These are phyloP conservation scores for Exidia glandulosa DNA, from an alignment of 768 basidiomycete species.

Conservation along the genomic window DNA sequence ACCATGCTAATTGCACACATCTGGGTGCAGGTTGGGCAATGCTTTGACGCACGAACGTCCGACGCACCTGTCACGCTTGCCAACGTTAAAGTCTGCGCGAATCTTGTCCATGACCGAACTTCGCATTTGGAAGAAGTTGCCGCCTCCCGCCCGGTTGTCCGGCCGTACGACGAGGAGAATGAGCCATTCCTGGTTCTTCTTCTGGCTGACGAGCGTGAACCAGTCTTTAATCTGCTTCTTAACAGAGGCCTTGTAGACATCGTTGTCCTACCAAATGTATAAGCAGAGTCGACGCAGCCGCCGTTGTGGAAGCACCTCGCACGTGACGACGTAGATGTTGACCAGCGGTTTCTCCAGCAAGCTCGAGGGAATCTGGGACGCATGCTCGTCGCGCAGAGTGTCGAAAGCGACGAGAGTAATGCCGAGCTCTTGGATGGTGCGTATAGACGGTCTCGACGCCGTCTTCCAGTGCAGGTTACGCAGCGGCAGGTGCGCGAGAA, in stretches of 20 bases:
- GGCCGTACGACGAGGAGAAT: slow-evolving; percentile 77
- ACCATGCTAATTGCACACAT: slow-evolving; percentile 75
- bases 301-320: slow-evolving; percentile 69
- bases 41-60: slow-evolving; percentile 6
- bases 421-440: slow-evolving; percentile 84
- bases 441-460: slow-evolving; percentile 51
- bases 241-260: slow-evolving; percentile 67
- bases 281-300: neutral
- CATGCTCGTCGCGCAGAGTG: slow-evolving; percentile 56
- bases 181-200: slow-evolving; percentile 88
- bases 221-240: slow-evolving; percentile 90
- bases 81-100: slow-evolving; percentile 81
- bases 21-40: slow-evolving; percentile 40
- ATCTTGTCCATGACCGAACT: slow-evolving; percentile 82
- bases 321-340: slow-evolving; percentile 76
- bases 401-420: slow-evolving; percentile 63
- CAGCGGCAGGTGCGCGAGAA: slow-evolving; percentile 69
- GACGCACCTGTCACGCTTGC: slow-evolving; percentile 80
- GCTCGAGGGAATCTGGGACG: slow-evolving; percentile 64
- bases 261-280: slow-evolving; percentile 44
- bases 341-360: slow-evolving; percentile 80
- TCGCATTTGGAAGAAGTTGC: slow-evolving; percentile 75
- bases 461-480: slow-evolving; percentile 92
- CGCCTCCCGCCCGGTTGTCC: slow-evolving; percentile 45
- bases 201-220: slow-evolving; percentile 51